These are phyloP conservation scores for Nakataea oryzae DNA, from an alignment of 2,329 filamentous ascomycete genomes.

Conservation along the genomic window DNA sequence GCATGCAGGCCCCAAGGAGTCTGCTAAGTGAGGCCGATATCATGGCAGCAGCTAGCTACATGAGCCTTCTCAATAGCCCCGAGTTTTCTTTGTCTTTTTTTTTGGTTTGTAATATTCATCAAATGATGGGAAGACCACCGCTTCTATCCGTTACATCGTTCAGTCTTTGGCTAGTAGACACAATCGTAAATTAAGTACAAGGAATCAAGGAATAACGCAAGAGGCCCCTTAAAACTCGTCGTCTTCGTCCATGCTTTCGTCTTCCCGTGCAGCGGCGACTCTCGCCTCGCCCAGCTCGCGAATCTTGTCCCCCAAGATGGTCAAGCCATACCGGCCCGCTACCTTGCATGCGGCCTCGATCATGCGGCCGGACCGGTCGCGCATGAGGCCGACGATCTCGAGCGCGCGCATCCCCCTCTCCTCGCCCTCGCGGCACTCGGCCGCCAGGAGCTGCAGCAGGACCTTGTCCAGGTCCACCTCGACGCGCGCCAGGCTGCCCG, in stretches of 20 bases:
- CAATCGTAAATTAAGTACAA: not conserved
- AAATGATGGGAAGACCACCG: not conserved
- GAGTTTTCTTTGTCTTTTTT: not conserved
- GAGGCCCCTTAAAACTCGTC: not conserved
- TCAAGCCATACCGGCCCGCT: constrained; percentile 71
- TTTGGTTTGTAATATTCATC: not conserved
- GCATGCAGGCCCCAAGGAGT: no score
- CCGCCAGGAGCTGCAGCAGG: constrained; percentile 75
- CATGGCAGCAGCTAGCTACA: not conserved
- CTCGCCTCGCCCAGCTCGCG: constrained; percentile 68
- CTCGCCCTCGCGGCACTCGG: constrained; percentile 87
- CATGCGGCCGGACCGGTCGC: constrained; percentile 78
- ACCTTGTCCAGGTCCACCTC: constrained; percentile 86
- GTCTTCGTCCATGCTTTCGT: constrained; percentile 3
- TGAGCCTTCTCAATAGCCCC: not conserved
- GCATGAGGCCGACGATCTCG: constrained; percentile 80
- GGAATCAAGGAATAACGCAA: not conserved
- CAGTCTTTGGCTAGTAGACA: no score
- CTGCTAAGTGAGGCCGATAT: no score
- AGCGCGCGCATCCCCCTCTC: constrained; percentile 90
- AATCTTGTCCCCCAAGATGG: constrained; percentile 83
- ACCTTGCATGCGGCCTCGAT: constrained; percentile 84
- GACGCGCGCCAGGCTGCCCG: constrained; percentile 44
- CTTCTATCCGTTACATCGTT: not conserved
- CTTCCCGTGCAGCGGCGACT: constrained; percentile 29